Conservation (phyloP, 108 stramenopile species). For the Fistulifera solaris region DNA sequence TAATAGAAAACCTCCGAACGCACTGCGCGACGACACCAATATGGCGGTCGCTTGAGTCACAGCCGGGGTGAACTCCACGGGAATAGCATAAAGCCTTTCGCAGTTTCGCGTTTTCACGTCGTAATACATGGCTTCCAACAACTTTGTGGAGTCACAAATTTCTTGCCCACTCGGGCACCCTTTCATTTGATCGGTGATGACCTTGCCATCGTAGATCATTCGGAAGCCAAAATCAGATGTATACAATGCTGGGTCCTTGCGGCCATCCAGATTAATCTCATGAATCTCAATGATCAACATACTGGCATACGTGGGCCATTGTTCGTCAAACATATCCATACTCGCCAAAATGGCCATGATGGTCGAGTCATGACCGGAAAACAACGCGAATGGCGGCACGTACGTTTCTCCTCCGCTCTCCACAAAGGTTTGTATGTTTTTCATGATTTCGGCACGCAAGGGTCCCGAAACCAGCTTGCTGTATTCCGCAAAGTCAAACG, state of each 20-base stretch:
- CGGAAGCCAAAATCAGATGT: constrained; percentile 55
- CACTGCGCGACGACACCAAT: too few relatives aligned
- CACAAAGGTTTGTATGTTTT: constrained; percentile 37
- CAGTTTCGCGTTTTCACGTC: too few relatives aligned
- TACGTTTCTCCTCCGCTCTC: constrained; percentile 10
- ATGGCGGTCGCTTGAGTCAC: too few relatives aligned
- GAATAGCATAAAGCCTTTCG: too few relatives aligned
- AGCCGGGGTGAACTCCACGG: too few relatives aligned
- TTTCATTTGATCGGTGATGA: constrained; percentile 43
- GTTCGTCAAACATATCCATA: constrained; percentile 60
- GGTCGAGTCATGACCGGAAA: constrained; percentile 83
- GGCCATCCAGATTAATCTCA: constrained; percentile 7
- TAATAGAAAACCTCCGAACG: too few relatives aligned
- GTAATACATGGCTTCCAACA: constrained; percentile 5
- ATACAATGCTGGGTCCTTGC: constrained; percentile 15
- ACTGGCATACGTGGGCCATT: constrained; percentile 62
- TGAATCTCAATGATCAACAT: constrained; percentile 74
- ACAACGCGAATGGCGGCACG: constrained; percentile 35
- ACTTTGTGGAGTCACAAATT: constrained; percentile 42
- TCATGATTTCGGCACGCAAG: constrained; percentile 55
- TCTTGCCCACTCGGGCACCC: constrained; percentile 38
- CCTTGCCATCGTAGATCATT: constrained; percentile 65
- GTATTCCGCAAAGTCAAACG: constrained; percentile 34
- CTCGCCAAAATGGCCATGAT: constrained; percentile 78
- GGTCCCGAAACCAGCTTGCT: constrained; percentile 64